Conservation (phyloP, 805 yeast species). For the Sugiyamaella chiloensis region DNA sequence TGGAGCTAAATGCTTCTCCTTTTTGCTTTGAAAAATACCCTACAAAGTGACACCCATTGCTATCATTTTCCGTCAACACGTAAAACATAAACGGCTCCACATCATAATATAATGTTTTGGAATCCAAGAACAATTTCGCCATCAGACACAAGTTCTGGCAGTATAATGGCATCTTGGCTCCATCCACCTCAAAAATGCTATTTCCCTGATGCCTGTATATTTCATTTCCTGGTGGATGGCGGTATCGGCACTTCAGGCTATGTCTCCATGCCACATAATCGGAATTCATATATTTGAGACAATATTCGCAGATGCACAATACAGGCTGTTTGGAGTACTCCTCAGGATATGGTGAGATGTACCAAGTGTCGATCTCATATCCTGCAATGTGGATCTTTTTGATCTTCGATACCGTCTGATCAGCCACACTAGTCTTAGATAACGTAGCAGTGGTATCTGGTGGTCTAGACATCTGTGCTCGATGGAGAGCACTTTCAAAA, state of each 20-base stretch:
- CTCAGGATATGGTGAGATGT: slow-evolving; percentile 88
- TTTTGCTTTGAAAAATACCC: slow-evolving; percentile 94
- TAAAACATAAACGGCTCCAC: slow-evolving; percentile 95
- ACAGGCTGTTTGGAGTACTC: slow-evolving; percentile 63
- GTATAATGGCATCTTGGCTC: slow-evolving; percentile 72
- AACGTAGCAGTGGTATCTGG: neutral
- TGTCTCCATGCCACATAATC: slow-evolving; percentile 69
- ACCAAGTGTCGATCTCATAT: slow-evolving; percentile 85
- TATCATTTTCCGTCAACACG: slow-evolving; percentile 69
- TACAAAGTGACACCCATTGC: slow-evolving; percentile 64
- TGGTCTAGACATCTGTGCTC: slow-evolving; percentile 2
- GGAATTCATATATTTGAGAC: slow-evolving; percentile 74
- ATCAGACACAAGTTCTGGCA: slow-evolving; percentile 88
- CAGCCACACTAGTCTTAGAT: neutral
- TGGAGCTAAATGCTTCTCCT: neutral
- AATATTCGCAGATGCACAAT: slow-evolving; percentile 77
- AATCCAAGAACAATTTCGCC: slow-evolving; percentile 84
- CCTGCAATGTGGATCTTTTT: slow-evolving; percentile 67
- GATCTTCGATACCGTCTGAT: slow-evolving; percentile 38
- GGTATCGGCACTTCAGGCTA: slow-evolving; percentile 62
- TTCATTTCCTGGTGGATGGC: slow-evolving; percentile 88
- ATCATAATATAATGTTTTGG: slow-evolving; percentile 89
- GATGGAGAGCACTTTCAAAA: slow-evolving; percentile 39
- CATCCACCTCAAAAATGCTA: slow-evolving; percentile 90
- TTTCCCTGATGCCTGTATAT: slow-evolving; percentile 70